Conservation (phyloP, 2,329 filamentous ascomycete genomes). For the Venturia pyrina region DNA sequence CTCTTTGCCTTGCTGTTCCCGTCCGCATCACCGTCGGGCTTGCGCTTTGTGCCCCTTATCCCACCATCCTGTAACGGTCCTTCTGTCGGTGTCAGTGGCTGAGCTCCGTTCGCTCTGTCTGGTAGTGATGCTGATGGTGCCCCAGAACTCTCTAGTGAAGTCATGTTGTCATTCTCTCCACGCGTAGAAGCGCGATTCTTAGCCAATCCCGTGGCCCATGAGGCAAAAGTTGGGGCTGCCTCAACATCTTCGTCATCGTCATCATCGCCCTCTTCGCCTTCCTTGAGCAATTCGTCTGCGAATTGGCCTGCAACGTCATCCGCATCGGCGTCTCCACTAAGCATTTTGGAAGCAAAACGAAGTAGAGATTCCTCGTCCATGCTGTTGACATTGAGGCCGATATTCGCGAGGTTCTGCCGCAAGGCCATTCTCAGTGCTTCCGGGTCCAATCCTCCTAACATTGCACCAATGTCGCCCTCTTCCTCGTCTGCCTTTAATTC, state of each 20-base stretch:
- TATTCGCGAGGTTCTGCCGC: not conserved
- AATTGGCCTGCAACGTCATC: conserved; percentile 11
- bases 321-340: conserved; percentile 7
- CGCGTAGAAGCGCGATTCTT: not conserved
- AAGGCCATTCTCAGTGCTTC: conserved; percentile 11
- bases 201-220: not conserved
- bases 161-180: not conserved
- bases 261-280: not conserved
- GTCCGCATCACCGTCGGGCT: not conserved
- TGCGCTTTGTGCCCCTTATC: conserved; percentile 7
- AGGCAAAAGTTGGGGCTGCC: not conserved
- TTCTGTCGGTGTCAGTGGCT: not conserved
- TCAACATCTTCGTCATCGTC: conserved; percentile 1
- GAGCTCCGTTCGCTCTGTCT: not conserved
- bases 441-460: conserved; percentile 6
- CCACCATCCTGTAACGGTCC: not conserved
- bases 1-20: not conserved
- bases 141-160: not conserved
- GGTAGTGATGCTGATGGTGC: not conserved
- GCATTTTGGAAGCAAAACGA: conserved; percentile 7
- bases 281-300: conserved; percentile 9
- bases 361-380: conserved; percentile 11
- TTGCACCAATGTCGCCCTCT: conserved; percentile 7
- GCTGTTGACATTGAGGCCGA: not conserved
- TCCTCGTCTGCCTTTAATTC: not conserved